Base-by-base conservation (phyloP, 2,329 filamentous ascomycete species). In the Zymoseptoria crescenta region DNA sequence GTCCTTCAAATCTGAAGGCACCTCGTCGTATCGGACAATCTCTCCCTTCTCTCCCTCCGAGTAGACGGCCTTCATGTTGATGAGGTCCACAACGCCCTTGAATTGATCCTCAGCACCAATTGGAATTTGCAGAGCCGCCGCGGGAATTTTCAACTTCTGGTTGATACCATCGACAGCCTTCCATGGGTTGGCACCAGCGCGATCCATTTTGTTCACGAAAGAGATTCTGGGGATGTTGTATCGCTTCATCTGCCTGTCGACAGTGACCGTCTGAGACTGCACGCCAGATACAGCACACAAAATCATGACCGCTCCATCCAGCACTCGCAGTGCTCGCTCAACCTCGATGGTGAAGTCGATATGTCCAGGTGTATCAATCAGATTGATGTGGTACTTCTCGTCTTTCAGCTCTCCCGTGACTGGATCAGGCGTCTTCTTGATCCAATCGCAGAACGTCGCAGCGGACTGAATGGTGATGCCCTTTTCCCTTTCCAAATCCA, bases 321-420 rank as follows among this genome's bases (percentile, higher is more conserved):
- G 82, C 61, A 99, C 94, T 74, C 94, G 85, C 73, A 99, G 79
- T 59, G 94, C 94, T 74, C 94, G 84, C 80, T 99, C 94, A 52
- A 99, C 94, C 77, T 99, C 94, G 65, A 99, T 97, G 13, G 94
- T 99, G 73, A 99, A 99, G 75, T 99, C 94, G 71, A 99, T 97
- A 77, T 99, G 94, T 50, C 94, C 94, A 3, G 94, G 94, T 0
- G 94, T 99, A 75, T 99, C 94, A 72, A 99, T 99, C 81, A 99
- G 80, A 77, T 99, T 99, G 80, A 99, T 86, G 75, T 99, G 93
- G 77, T 96, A 99, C 68, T 87, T 91, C 75, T 96, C 86, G 56
- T 96, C 91, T 72, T 89, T 84, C 66, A 88, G 89, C 64, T 93
- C 78, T 69, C 90, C 87, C 21, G 69, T 71, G 2, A 71, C 65